Base-by-base conservation (phyloP, 2,329 filamentous ascomycete genomes). In the Diaporthe sp. region DNA sequence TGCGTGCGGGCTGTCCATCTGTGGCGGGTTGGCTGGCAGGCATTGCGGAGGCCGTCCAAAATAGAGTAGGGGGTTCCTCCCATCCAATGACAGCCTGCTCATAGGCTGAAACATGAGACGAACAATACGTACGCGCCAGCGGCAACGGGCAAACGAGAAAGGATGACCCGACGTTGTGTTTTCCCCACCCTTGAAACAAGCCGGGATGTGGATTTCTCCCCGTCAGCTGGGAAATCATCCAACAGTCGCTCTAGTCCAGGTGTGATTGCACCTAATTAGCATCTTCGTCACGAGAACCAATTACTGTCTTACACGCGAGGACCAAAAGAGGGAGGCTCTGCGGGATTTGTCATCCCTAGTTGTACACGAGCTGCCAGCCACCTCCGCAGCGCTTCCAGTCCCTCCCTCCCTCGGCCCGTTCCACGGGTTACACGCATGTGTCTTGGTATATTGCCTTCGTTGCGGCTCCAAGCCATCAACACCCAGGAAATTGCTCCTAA, bases 91-190 rank as follows among this genome's bases (percentile, higher is more conserved):
- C 37, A n/a, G 28, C 2, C 0, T 28, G 31, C 37, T 9, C 44
- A 19, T 42, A 10, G 49, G 44, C 70, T 73, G 70, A 73, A 73
- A 73, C 70, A 73, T 65, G 58, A 62, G 57, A 73, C 70, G 70
- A 73, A 73, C 44, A 62, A 65, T 44, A 62, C 58, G 70, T 73
- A 73, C 58, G 70, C 70, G 44, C 59, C 70, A 53, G 70, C 55
- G 70, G 53, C 19, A 42, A 71, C 34, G 34, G 57, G 44, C 22
- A 37, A 61, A 61, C 25, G 46, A 65, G 58, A n/a, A 62, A 62
- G 55, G 46, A 34, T 22, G 31, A 51, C 34, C 28, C 17, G 57
- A 25, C 57, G 57, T 28, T 28, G n/a, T 62, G 25, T 15, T 73
- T 73, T 44, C 58, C 59, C 70, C 70, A 62, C 70, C 44, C 58